These are phyloP conservation scores for Populus davidiana DNA, from an alignment of 345 rosid genomes.

Conservation along the genomic window DNA sequence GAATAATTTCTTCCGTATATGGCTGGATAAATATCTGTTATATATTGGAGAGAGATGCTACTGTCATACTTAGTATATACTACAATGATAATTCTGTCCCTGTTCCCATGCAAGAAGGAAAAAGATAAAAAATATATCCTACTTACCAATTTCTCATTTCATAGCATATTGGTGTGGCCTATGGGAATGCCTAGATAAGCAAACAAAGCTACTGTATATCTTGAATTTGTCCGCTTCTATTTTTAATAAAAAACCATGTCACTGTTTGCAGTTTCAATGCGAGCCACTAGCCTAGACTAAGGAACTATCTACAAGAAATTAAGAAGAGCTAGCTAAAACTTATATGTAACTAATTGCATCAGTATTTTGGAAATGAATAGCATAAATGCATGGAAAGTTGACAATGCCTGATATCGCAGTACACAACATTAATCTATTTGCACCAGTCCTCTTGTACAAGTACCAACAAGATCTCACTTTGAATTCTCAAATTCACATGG, in stretches of 20 bases:
- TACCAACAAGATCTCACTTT: slow-evolving; percentile 47
- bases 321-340: neutral
- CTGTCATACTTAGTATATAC: neutral
- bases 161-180: neutral
- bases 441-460: slow-evolving; percentile 31
- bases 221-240: neutral
- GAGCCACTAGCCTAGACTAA: neutral
- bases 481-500: slow-evolving; percentile 36
- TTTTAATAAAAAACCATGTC: neutral
- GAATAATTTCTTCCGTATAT: neutral
- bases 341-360: too few relatives aligned
- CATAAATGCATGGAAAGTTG: neutral
- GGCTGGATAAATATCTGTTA: neutral
- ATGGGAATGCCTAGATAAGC: neutral
- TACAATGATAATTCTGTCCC: neutral
- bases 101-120: neutral
- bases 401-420: neutral
- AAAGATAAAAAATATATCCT: neutral
- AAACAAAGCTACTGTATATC: neutral
- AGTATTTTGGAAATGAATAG: neutral
- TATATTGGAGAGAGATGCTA: neutral
- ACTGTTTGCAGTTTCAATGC: neutral
- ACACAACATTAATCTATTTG: neutral
- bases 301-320: neutral
- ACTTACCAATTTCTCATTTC: neutral